Base-by-base conservation (phyloP, 352 stramenopile genomes). In the Phytopythium cucurbitacearum region DNA sequence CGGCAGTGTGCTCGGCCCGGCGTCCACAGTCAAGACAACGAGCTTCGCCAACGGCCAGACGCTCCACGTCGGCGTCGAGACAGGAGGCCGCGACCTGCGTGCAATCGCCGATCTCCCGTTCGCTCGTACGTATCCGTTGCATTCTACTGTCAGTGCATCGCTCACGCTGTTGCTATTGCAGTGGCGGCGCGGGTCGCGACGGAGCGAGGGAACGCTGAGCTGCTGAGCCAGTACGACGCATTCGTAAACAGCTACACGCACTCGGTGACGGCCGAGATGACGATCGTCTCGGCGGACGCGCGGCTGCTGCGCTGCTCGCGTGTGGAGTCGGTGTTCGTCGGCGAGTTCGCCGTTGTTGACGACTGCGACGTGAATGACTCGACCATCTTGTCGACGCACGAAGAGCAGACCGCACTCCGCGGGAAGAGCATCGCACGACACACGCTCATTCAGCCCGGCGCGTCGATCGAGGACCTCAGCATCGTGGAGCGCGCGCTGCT, bases 11-110 rank as follows among this genome's bases (percentile, higher is more conserved):
- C 28, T 48, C 5, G 42, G 11, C 4, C 37, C 42, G 10, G 36
- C 56, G 1, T 15, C 21, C 28, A 2, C 43, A 2, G 13, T 28
- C 40, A 28, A 15, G 40, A n/a, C 0, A 7, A 44, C 12, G 40
- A 15, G 40, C 40, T 87, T 73, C 48, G 73, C 70, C 36, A 96
- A 89, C 53, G 84, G 84, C 6, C 54, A 51, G 11, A 58, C 69
- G 52, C 62, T 94, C 11, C 80, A 90, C 37, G 79, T 96, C 11
- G 87, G 85, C 45, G 81, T 94, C 33, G 87, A 95, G 46, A 91
- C 69, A 12, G 87, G 87, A 10, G 87, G 87, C 0, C 74, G 86
- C 21, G 65, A 91, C 53, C 53, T 95, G 11, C 69, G 69, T 10
- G 60, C 91, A 4, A 66, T 93, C 9, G 84, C 82, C 1, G 85